Percentiles rank a stretch among this genome's conserved stretches.
Evolutionary conservation across 2,329 filamentous ascomycete genomes (phyloP).

Genomic region (Decorospora gaudefroyi): DNA sequence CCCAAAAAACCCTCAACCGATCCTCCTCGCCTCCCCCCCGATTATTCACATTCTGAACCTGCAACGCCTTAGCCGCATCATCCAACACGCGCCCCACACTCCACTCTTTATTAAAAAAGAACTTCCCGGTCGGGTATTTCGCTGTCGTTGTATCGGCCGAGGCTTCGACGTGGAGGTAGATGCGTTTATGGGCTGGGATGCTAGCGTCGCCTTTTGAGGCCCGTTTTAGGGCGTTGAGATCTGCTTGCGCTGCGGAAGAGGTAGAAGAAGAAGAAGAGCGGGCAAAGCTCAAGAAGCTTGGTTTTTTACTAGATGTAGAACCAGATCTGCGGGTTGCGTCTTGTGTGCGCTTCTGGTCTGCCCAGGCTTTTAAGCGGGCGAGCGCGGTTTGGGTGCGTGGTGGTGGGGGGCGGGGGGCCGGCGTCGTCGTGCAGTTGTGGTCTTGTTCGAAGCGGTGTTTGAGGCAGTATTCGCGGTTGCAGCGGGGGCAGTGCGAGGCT

Average conservation of each 20-base stretch:
- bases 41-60: conserved; percentile 85
- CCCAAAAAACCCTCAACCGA: conserved; percentile 85
- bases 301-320: conserved; percentile 25
- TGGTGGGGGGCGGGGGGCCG: conserved; percentile 55
- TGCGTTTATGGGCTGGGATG: conserved; percentile 76
- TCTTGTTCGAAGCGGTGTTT: conserved; percentile 78
- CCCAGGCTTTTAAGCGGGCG: conserved; percentile 78
- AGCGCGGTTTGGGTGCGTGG: conserved; percentile 76
- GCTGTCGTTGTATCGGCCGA: conserved; percentile 82
- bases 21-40: conserved; percentile 74
- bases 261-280: conserved; percentile 25
- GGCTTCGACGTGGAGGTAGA: conserved; percentile 90
- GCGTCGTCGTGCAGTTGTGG: conserved; percentile 74
- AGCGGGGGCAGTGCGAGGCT: conserved; percentile 71
- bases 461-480: conserved; percentile 75
- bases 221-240: conserved; percentile 79
- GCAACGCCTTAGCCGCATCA: conserved; percentile 73
- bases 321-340: conserved; percentile 55
- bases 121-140: conserved; percentile 70
- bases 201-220: conserved; percentile 88
- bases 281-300: conserved; percentile 32
- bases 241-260: conserved; percentile 67
- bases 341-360: conserved; percentile 75
- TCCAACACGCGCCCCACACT: conserved; percentile 84
- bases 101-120: conserved; percentile 69